phyloP scores from a whole-genome alignment of 2,329 filamentous ascomycete genomes.

The Trichoderma gracile region DNA sequence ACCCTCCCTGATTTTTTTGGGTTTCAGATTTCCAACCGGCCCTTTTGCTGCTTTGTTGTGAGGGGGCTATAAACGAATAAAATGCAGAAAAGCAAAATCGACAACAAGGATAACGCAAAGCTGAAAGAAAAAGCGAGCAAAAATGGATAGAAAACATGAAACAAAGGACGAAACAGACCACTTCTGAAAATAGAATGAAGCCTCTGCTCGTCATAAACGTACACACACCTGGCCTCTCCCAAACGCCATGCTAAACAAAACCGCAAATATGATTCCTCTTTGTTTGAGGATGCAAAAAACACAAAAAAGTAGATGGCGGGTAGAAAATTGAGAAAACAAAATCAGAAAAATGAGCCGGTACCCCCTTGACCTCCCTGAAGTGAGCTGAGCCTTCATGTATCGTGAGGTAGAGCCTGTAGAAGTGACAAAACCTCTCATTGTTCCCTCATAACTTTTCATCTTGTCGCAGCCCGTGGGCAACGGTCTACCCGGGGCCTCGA shows the following conservation, averaged over 20 bases:
- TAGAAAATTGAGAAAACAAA: conserved; percentile 10
- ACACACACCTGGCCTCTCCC: conserved; percentile 28
- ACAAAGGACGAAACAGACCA: not conserved
- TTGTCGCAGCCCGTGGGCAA: conserved; percentile 25
- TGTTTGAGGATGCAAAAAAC: conserved; percentile 25
- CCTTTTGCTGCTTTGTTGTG: conserved; percentile 8
- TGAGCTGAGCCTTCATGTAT: conserved; percentile 32
- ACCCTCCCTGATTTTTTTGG: conserved; percentile 11
- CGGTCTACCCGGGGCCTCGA: conserved; percentile 27
- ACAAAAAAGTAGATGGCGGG: conserved; percentile 3
- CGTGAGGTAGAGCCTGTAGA: conserved; percentile 36
- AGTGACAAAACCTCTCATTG: conserved; percentile 30
- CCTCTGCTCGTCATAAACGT: conserved; percentile 17
- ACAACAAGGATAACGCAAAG: not conserved
- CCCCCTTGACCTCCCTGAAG: conserved; percentile 9
- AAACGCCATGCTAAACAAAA: conserved; percentile 39
- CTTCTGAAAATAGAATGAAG: conserved; percentile 19
- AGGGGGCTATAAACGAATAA: conserved; percentile 5
- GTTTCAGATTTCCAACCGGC: conserved; percentile 15
- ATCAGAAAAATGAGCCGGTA: conserved; percentile 5
- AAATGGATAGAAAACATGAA: not conserved
- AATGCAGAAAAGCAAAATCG: not conserved
- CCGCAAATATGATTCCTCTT: conserved; percentile 22
- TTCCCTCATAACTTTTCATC: conserved; percentile 14
- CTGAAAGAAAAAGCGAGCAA: not conserved